Conservation (phyloP, 1,284 basidiomycete species). For the Cryptococcus sp. region DNA sequence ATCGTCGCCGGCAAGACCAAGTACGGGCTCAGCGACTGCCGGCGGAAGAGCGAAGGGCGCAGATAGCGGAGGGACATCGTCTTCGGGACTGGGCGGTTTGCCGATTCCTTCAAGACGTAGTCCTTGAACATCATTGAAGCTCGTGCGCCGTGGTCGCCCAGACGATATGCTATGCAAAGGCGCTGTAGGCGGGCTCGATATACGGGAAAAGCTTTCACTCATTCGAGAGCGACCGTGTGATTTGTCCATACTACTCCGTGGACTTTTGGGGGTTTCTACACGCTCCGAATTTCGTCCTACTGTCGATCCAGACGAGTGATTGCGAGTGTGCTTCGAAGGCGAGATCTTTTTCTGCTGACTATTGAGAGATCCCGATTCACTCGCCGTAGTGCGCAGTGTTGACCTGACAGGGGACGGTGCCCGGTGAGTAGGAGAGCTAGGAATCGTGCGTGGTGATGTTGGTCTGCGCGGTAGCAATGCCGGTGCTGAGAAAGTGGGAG, state of each 20-base stretch:
- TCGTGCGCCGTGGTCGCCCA: not conserved
- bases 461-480: slow-evolving; percentile 12
- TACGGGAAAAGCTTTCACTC: too few relatives aligned
- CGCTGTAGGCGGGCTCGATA: not conserved
- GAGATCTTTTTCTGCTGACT: too few relatives aligned
- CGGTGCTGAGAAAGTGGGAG: slow-evolving; percentile 39
- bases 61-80: slow-evolving; percentile 1
- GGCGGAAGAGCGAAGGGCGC: slow-evolving; percentile 18
- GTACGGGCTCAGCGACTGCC: slow-evolving; percentile 3
- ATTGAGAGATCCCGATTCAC: too few relatives aligned
- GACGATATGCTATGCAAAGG: not conserved
- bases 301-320: not conserved
- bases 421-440: not conserved
- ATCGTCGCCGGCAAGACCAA: not conserved
- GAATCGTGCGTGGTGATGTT: slow-evolving; percentile 10
- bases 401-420: not conserved
- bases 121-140: not conserved
- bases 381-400: not conserved
- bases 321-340: not conserved
- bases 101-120: not conserved
- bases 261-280: too few relatives aligned
- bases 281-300: too few relatives aligned
- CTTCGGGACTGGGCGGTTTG: not conserved
- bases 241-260: not conserved
- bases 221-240: not conserved